These are phyloP conservation scores for Hypsizygus ulmarius DNA, from an alignment of 1,284 basidiomycete genomes.

Conservation along the genomic window DNA sequence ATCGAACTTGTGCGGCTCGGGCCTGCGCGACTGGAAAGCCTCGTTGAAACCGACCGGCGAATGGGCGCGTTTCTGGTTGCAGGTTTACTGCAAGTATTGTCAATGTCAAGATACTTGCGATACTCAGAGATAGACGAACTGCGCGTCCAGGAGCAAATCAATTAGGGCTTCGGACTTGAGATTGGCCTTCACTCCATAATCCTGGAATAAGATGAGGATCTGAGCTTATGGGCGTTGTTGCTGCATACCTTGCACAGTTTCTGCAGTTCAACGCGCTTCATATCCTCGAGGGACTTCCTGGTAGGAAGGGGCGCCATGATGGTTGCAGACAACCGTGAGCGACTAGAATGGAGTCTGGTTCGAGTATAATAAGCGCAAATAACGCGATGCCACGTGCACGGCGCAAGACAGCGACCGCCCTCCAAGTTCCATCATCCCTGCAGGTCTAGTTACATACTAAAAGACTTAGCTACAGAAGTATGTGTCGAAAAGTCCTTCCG, in stretches of 20 bases:
- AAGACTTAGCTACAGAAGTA: no score
- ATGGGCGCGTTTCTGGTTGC: slow-evolving; percentile 27
- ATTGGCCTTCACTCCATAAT: slow-evolving; percentile 75
- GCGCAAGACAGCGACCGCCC: no score
- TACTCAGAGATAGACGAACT: slow-evolving; percentile 31
- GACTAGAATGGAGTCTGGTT: slow-evolving; percentile 35
- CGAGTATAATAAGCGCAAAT: slow-evolving; percentile 38
- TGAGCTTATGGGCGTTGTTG: slow-evolving; percentile 10
- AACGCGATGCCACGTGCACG: slow-evolving; percentile 53
- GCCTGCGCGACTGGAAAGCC: slow-evolving; percentile 32
- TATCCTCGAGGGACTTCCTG: slow-evolving; percentile 53
- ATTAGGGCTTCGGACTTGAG: slow-evolving; percentile 75
- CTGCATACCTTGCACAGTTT: slow-evolving; percentile 66
- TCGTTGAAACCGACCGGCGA: slow-evolving; percentile 44
- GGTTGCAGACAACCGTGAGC: slow-evolving; percentile 15
- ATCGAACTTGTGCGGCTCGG: slow-evolving; percentile 36
- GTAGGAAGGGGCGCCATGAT: slow-evolving; percentile 51
- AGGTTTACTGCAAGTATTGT: slow-evolving; percentile 18
- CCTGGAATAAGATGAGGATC: slow-evolving; percentile 40
- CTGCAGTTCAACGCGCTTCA: slow-evolving; percentile 73
- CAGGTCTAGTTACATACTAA: no score
- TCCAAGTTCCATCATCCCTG: no score
- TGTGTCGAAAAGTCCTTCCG: no score
- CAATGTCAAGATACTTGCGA: not conserved
- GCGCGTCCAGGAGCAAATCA: slow-evolving; percentile 63